phyloP scores from a whole-genome alignment of 192 early-diverging fungal species.

The Entophlyctis luteolus region DNA sequence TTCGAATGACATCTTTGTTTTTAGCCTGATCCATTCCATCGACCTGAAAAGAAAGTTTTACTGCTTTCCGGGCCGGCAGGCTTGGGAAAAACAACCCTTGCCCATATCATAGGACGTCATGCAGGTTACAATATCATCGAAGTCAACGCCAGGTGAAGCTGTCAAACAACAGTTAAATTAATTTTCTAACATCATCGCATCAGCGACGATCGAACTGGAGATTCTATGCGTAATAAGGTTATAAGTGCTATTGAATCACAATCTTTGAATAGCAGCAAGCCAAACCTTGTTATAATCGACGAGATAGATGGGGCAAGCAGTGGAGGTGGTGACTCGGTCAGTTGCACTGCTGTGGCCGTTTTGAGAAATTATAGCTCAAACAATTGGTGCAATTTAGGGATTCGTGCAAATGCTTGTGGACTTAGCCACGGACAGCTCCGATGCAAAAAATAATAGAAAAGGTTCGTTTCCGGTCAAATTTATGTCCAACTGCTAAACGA shows the following conservation, averaged over 20 bases:
- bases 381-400: constrained; percentile 37
- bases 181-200: background rate
- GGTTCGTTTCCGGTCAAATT: background rate
- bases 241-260: constrained; percentile 75
- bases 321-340: constrained; percentile 64
- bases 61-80: constrained; percentile 89
- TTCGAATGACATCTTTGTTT: background rate
- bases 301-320: constrained; percentile 90
- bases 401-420: constrained; percentile 79
- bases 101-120: constrained; percentile 84
- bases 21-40: constrained; percentile 40
- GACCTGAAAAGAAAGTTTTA: constrained; percentile 65
- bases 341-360: background rate
- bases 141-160: constrained; percentile 73
- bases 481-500: no score
- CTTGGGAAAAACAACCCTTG: constrained; percentile 94
- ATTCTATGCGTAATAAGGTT: constrained; percentile 65
- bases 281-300: constrained; percentile 86
- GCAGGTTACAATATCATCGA: constrained; percentile 88
- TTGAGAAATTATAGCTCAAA: background rate
- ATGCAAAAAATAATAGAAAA: background rate
- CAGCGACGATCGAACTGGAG: constrained; percentile 91
- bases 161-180: background rate
- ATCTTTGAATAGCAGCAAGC: constrained; percentile 59
- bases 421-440: constrained; percentile 35